These are phyloP conservation scores for Coriaria nepalensis DNA, from an alignment of 306 rosid genomes.

Conservation along the genomic window DNA sequence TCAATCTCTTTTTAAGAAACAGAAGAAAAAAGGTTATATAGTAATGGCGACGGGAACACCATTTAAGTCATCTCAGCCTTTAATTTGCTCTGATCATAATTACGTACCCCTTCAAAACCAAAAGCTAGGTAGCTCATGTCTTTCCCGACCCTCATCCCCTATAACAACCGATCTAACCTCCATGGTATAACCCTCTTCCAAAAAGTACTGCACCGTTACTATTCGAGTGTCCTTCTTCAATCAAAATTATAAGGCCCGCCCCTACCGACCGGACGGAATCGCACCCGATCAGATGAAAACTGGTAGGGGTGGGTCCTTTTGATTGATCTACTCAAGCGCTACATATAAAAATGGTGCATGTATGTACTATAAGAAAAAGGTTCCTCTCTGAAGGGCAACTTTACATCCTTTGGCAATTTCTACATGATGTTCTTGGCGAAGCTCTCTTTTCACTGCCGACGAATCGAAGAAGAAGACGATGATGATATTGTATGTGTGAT, in stretches of 20 bases:
- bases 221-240: no score
- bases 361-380: no score
- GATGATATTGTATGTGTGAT: no score
- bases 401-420: slow-evolving; percentile 13
- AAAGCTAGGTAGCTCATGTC: no score
- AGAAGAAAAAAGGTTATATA: no score
- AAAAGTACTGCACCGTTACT: no score
- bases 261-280: not conserved
- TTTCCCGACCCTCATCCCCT: slow-evolving; percentile 6
- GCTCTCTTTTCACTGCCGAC: not conserved
- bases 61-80: slow-evolving; percentile 2
- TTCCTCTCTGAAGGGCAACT: slow-evolving; percentile 9
- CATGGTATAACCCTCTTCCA: slow-evolving; percentile 5
- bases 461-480: no score
- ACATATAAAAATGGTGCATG: no score
- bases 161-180: slow-evolving; percentile 7
- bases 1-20: no score
- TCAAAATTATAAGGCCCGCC: no score
- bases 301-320: not conserved
- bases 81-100: no score
- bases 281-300: not conserved
- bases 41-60: slow-evolving; percentile 2
- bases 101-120: no score
- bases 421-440: slow-evolving; percentile 3
- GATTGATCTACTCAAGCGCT: slow-evolving; percentile 5